Conservation (phyloP, 169 alveolate genomes). For the Cryptosporidium parvum region DNA sequence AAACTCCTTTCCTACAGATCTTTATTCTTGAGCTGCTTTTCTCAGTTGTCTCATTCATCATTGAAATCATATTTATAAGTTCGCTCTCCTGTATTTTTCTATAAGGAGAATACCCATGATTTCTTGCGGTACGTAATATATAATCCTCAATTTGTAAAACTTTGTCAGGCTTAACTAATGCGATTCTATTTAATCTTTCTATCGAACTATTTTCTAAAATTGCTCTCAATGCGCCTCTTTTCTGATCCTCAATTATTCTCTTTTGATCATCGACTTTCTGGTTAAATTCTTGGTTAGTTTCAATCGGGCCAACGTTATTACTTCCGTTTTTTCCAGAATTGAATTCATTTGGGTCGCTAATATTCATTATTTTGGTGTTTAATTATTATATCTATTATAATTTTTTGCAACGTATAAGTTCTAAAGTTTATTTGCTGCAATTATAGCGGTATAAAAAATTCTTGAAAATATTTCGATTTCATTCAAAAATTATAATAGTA, state of each 20-base stretch:
- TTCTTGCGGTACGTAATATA: constrained; percentile 40
- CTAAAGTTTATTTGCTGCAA: not conserved
- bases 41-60: constrained; percentile 23
- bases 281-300: not conserved
- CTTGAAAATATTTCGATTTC: no score
- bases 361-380: not conserved
- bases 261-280: constrained; percentile 26
- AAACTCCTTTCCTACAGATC: constrained; percentile 38
- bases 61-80: constrained; percentile 31
- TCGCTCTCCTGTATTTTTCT: constrained; percentile 39
- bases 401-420: not conserved
- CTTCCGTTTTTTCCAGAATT: not conserved
- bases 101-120: constrained; percentile 28
- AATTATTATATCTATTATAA: not conserved
- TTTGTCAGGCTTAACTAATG: constrained; percentile 67
- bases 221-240: constrained; percentile 57
- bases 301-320: not conserved
- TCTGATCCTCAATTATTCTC: constrained; percentile 37
- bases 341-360: not conserved
- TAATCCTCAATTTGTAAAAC: constrained; percentile 55
- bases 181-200: constrained; percentile 63
- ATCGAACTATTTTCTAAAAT: constrained; percentile 45
- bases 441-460: not conserved
- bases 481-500: no score
- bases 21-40: constrained; percentile 16